Conservation (phyloP, 108 stramenopile species). For the Fragilariopsis cylindrus region DNA sequence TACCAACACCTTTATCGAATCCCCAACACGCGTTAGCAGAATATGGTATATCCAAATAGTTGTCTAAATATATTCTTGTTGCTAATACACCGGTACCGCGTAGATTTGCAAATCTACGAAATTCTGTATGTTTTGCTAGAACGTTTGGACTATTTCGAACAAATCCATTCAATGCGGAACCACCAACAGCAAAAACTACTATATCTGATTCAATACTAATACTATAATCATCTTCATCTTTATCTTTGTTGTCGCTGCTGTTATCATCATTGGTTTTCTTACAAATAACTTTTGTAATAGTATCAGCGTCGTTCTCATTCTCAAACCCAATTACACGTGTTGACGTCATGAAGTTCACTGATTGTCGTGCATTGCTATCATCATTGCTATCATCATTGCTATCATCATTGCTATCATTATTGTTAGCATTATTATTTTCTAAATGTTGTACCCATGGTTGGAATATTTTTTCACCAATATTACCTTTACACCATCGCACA, state of each 20-base stretch:
- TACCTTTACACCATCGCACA: conserved; percentile 79
- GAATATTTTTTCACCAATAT: conserved; percentile 77
- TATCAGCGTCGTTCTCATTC: neutral
- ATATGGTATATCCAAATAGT: conserved; percentile 53
- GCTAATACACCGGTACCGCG: conserved; percentile 79
- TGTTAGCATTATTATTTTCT: conserved; percentile 17
- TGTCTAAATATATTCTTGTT: conserved; percentile 70
- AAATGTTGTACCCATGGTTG: conserved; percentile 72
- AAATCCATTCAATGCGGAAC: conserved; percentile 66
- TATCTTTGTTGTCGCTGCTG: neutral
- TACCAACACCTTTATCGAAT: conserved; percentile 78
- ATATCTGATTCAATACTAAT: conserved; percentile 51
- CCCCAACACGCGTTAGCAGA: conserved; percentile 87
- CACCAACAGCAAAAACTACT: conserved; percentile 82
- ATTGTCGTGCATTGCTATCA: neutral
- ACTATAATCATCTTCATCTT: neutral
- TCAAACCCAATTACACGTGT: conserved; percentile 57
- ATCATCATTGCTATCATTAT: conserved; percentile 4
- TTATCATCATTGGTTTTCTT: neutral
- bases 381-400: neutral
- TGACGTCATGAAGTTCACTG: conserved; percentile 47
- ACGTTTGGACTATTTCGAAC: conserved; percentile 50
- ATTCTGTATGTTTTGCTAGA: conserved; percentile 54
- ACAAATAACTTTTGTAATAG: neutral
- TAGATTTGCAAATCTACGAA: conserved; percentile 67